Evolutionary conservation across 306 rosid species (phyloP).

Genomic region (Castanopsis chinensis): DNA sequence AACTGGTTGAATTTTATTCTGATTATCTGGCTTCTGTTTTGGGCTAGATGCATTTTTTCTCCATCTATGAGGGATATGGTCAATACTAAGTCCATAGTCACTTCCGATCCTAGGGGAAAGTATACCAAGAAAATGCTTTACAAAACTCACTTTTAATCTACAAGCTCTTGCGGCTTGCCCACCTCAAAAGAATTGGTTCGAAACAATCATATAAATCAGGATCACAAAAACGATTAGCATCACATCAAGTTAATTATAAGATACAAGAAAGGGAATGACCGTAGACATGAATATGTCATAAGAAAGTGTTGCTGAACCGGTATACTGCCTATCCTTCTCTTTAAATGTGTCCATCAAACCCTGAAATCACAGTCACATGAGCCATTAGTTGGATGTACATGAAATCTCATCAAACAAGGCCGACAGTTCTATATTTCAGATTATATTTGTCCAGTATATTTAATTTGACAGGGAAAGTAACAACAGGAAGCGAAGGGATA

Average conservation of each 20-base stretch:
- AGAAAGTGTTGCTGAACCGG: constrained; percentile 63
- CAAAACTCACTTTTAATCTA: background rate
- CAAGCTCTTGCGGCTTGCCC: background rate
- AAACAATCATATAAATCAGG: background rate
- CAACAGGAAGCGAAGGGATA: constrained; percentile 1
- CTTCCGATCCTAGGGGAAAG: background rate
- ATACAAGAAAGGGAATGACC: constrained; percentile 79
- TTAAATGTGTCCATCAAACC: constrained; percentile 90
- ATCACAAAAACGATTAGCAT: background rate
- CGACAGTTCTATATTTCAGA: background rate
- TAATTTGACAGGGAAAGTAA: background rate
- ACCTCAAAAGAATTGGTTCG: background rate
- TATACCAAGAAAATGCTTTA: background rate
- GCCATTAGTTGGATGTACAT: background rate
- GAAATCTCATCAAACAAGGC: background rate
- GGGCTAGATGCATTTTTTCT: background rate
- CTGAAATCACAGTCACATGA: constrained; percentile 43
- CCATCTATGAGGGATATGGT: background rate
- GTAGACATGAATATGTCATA: constrained; percentile 68
- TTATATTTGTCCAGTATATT: background rate
- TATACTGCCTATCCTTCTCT: constrained; percentile 63
- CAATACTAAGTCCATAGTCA: background rate
- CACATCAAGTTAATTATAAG: constrained; percentile 50
- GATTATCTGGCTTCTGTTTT: background rate
- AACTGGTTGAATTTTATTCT: background rate